Percentiles rank a stretch among this genome's conserved stretches.
Evolutionary conservation across 176 grass and related monocot genomes (phyloP).

Genomic region (Cocos nucifera): DNA sequence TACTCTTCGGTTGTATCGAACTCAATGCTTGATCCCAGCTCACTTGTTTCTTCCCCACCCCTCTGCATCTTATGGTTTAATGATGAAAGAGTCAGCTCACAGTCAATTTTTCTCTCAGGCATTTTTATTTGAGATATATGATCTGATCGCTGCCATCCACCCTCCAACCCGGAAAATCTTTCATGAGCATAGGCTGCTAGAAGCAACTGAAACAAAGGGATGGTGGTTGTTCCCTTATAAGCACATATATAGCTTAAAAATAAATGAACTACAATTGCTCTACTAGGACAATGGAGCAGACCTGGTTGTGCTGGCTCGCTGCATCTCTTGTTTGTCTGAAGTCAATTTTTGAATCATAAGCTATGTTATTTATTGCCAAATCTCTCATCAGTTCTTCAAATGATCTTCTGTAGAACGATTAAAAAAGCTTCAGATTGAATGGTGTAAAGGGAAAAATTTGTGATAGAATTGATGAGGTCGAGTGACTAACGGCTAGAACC

Average conservation of each 20-base stretch:
- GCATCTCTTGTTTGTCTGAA: neutral
- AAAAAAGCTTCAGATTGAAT: neutral
- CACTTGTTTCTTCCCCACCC: constrained; percentile 5
- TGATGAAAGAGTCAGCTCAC: neutral
- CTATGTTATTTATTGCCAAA: neutral
- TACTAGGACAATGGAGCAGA: too few relatives aligned
- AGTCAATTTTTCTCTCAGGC: neutral
- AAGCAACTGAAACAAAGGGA: too few relatives aligned
- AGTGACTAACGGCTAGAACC: neutral
- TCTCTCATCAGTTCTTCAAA: constrained; percentile 3
- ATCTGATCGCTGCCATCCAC: too few relatives aligned
- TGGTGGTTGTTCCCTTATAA: too few relatives aligned
- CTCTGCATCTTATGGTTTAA: neutral
- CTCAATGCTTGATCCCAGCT: constrained; percentile 8
- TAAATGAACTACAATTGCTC: too few relatives aligned
- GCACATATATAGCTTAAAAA: too few relatives aligned
- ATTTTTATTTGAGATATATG: too few relatives aligned
- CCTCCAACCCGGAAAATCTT: too few relatives aligned
- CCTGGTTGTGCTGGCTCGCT: neutral
- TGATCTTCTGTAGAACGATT: neutral
- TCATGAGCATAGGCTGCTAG: too few relatives aligned
- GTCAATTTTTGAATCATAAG: neutral
- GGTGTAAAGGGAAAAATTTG: too few relatives aligned
- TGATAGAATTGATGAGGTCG: too few relatives aligned
- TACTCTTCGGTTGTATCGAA: neutral